Conservation (phyloP, 169 alveolate genomes). For the Miamiensis avidus region DNA sequence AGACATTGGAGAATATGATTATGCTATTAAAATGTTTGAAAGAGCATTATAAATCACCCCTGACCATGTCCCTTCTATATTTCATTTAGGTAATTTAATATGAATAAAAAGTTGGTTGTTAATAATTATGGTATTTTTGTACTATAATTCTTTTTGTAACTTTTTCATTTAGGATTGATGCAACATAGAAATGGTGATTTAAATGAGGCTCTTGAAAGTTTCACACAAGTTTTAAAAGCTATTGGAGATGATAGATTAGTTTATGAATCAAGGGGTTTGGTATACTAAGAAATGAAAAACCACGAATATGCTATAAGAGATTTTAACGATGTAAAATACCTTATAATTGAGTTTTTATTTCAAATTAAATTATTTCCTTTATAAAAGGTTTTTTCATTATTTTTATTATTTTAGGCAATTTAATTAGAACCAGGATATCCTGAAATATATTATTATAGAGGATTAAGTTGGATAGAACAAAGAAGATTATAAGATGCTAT, state of each 20-base stretch:
- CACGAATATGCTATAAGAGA: conserved; percentile 72
- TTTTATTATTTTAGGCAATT: conserved; percentile 35
- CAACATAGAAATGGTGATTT: conserved; percentile 64
- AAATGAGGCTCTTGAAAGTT: conserved; percentile 69
- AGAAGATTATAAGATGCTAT: conserved; percentile 62
- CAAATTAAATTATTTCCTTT: too few species aligned
- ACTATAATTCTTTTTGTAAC: too few species aligned
- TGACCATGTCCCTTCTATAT: conserved; percentile 68
- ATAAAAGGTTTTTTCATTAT: too few species aligned
- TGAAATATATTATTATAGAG: conserved; percentile 73
- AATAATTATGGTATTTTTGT: not conserved
- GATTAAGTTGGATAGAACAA: conserved; percentile 64
- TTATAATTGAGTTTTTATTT: too few species aligned
- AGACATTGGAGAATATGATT: conserved; percentile 50
- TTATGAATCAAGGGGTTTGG: conserved; percentile 69
- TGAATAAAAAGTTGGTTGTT: not conserved
- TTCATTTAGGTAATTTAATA: conserved; percentile 41
- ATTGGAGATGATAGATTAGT: conserved; percentile 57
- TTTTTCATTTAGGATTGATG: conserved; percentile 64
- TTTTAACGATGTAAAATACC: conserved; percentile 43
- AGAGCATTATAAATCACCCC: conserved; percentile 67
- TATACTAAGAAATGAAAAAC: conserved; percentile 75
- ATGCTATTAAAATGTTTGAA: conserved; percentile 74
- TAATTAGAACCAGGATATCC: conserved; percentile 56
- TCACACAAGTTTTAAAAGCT: conserved; percentile 57